These are phyloP conservation scores for Pichia membranifaciens DNA, from an alignment of 805 yeast species.

Conservation along the genomic window DNA sequence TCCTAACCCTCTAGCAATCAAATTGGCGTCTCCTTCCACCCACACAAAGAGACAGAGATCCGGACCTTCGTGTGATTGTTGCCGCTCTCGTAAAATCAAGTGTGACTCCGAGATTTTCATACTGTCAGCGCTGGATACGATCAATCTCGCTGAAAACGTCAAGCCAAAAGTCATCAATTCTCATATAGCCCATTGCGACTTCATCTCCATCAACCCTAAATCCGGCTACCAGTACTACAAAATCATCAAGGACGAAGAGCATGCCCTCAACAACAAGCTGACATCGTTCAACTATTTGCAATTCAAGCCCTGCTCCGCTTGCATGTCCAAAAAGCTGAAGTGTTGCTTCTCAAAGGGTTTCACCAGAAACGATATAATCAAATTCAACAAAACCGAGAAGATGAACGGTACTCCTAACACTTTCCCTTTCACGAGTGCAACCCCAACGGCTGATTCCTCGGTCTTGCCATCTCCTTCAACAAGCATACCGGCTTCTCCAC, in stretches of 20 bases:
- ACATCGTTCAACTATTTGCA: constrained; percentile 32
- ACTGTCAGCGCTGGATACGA: constrained; percentile 20
- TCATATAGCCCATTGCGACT: constrained; percentile 29
- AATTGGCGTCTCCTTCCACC: constrained; percentile 30
- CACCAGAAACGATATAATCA: constrained; percentile 53
- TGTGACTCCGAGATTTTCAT: constrained; percentile 59
- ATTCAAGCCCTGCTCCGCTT: constrained; percentile 51
- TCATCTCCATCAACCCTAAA: constrained; percentile 18
- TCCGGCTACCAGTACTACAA: constrained; percentile 26
- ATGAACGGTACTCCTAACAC: background rate
- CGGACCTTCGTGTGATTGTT: constrained; percentile 72
- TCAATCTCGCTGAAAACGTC: background rate
- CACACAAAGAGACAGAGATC: constrained; percentile 49
- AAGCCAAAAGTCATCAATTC: constrained; percentile 13
- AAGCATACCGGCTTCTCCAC: constrained; percentile 4
- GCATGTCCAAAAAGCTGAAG: constrained; percentile 37
- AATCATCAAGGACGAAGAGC: constrained; percentile 21
- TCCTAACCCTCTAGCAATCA: constrained; percentile 20
- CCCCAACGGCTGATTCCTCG: constrained; percentile 3
- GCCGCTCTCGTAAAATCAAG: constrained; percentile 63
- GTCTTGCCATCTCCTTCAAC: constrained; percentile 3
- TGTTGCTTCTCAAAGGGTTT: constrained; percentile 62
- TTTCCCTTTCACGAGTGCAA: background rate
- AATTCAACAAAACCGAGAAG: constrained; percentile 30
- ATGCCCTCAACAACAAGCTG: constrained; percentile 18